Evolutionary conservation across 495 filamentous ascomycete species (phyloP).

Genomic region (Chaetomidium leptoderma): DNA sequence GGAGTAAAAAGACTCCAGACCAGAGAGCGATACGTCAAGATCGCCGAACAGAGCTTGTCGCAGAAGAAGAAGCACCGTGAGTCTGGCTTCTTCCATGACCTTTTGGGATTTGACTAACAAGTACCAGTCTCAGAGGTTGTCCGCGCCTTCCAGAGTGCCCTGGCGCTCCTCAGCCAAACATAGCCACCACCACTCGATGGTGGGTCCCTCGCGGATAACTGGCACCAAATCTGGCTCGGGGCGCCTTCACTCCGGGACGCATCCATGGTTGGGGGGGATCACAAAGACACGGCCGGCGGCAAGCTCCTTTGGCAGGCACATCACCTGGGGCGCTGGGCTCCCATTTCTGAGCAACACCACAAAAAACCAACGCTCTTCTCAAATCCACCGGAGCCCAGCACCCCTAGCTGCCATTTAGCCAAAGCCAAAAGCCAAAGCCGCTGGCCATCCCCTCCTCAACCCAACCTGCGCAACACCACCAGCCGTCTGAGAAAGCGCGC

Average conservation of each 20-base stretch:
- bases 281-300: background rate
- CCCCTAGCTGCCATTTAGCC: conserved; percentile 1
- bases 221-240: background rate
- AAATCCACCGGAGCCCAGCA: conserved; percentile 2
- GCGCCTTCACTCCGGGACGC: background rate
- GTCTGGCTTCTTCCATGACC: conserved; percentile 23
- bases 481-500: background rate
- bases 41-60: conserved; percentile 60
- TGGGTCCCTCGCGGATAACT: no score
- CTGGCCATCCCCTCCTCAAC: background rate
- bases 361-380: background rate
- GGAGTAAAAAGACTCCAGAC: conserved; percentile 73
- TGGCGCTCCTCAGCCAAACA: conserved; percentile 56
- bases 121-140: conserved; percentile 66
- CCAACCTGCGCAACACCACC: background rate
- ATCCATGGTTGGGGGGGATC: background rate
- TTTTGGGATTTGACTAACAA: conserved; percentile 15
- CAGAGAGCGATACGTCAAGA: conserved; percentile 66
- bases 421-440: no score
- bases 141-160: conserved; percentile 72
- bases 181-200: conserved; percentile 12
- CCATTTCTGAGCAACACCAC: background rate
- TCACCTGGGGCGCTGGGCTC: background rate
- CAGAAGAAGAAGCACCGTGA: conserved; percentile 72
- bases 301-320: background rate